Evolutionary conservation across 2,329 filamentous ascomycete genomes (phyloP).

Genomic region (Chlorencoelia australis): DNA sequence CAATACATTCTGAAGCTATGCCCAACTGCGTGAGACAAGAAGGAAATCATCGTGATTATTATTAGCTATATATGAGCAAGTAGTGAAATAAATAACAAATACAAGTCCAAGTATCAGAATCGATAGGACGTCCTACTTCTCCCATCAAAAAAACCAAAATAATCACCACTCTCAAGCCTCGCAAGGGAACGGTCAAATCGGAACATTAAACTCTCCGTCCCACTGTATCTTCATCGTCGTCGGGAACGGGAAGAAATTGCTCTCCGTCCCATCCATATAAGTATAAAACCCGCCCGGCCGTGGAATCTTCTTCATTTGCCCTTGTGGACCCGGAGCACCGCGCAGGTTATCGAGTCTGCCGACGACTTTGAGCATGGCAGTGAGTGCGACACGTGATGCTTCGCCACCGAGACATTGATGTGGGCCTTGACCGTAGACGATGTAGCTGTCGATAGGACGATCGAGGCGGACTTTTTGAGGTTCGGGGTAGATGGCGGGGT

Average conservation of each 20-base stretch:
- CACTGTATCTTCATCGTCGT: constrained; percentile 17
- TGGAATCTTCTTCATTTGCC: constrained; percentile 9
- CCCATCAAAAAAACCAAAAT: no score
- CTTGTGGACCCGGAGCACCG: constrained; percentile 8
- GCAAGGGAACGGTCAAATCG: no score
- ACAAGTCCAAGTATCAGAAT: no score
- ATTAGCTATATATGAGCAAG: no score
- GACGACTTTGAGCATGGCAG: constrained; percentile 39
- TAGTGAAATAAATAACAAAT: no score
- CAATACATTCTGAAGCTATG: no score
- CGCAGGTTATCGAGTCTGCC: constrained; percentile 8
- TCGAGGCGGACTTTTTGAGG: constrained; percentile 51
- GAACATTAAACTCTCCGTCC: constrained; percentile 13
- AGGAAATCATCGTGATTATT: no score
- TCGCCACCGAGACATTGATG: constrained; percentile 52
- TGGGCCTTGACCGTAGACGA: constrained; percentile 52
- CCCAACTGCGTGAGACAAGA: no score
- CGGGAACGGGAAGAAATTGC: constrained; percentile 41
- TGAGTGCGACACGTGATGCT: constrained; percentile 33
- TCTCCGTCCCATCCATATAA: constrained; percentile 31
- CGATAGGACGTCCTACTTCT: no score
- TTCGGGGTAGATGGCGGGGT: constrained; percentile 48
- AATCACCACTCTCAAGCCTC: no score
- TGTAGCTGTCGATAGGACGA: constrained; percentile 52
- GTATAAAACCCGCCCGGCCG: constrained; percentile 7